Percentiles rank a stretch among this genome's conserved stretches.
These are phyloP conservation scores for Pontederia crassipes DNA, from an alignment of 176 grass and related monocot species.

Conservation along the genomic window DNA sequence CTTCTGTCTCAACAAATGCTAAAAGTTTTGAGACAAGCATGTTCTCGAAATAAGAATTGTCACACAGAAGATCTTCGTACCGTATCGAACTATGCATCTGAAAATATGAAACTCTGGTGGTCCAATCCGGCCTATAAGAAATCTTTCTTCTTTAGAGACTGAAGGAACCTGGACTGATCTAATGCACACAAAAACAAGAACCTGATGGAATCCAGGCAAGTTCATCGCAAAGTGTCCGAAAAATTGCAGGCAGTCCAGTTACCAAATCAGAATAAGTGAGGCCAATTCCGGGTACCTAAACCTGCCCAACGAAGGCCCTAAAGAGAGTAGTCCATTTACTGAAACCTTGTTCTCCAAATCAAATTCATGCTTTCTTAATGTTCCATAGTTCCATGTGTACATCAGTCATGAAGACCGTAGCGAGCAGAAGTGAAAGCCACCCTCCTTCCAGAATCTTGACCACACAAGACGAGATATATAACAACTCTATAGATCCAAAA, in stretches of 20 bases:
- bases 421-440: constrained; percentile 5
- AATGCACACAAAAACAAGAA: constrained; percentile 16
- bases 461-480: constrained; percentile 3
- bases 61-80: constrained; percentile 9
- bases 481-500: constrained; percentile 7
- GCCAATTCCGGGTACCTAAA: constrained; percentile 8
- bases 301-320: constrained; percentile 1
- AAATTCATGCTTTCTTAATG: constrained; percentile 12
- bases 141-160: constrained; percentile 1
- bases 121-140: constrained; percentile 8
- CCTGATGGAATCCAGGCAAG: constrained; percentile 16
- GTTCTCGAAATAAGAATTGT: constrained; percentile 12
- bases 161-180: constrained; percentile 8
- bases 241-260: constrained; percentile 8
- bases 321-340: background rate
- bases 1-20: constrained; percentile 6
- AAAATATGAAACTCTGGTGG: constrained; percentile 2
- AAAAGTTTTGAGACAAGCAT: constrained; percentile 2
- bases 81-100: constrained; percentile 7
- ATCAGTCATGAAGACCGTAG: constrained; percentile 5
- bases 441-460: constrained; percentile 15
- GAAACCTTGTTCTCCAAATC: constrained; percentile 14
- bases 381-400: constrained; percentile 18
- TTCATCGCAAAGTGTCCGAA: constrained; percentile 10
- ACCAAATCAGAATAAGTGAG: constrained; percentile 5